Percentiles rank a stretch among this genome's conserved stretches.
Evolutionary conservation across 1,284 basidiomycete genomes (phyloP).

Genomic region (Austropuccinia psidii): DNA sequence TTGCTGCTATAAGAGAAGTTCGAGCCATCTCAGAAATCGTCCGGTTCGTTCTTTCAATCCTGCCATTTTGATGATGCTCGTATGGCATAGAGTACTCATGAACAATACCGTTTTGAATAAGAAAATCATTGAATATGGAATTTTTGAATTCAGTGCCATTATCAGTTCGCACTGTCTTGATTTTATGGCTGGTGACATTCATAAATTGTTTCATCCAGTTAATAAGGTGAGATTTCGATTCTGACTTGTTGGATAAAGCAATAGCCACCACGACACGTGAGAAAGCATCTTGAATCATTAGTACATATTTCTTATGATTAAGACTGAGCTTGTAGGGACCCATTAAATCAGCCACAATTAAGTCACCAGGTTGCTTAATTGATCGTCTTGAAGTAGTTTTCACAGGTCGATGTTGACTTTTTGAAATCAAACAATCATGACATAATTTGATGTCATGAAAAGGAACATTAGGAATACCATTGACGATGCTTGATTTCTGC

Average conservation of each 20-base stretch:
- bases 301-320: not conserved
- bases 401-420: not conserved
- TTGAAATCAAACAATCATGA: not conserved
- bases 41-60: not conserved
- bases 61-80: constrained; percentile 10
- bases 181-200: not conserved
- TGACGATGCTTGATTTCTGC: not conserved
- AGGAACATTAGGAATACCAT: not conserved
- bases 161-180: not conserved
- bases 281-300: not conserved
- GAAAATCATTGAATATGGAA: not conserved
- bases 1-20: not conserved
- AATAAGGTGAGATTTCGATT: not conserved
- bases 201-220: not conserved
- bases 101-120: not conserved
- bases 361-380: not conserved
- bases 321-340: not conserved
- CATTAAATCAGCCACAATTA: not conserved
- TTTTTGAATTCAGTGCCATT: not conserved
- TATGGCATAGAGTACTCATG: not conserved
- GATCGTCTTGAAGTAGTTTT: not conserved
- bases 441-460: not conserved
- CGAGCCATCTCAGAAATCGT: not conserved
- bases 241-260: not conserved
- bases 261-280: not conserved